phyloP scores from a whole-genome alignment of 768 basidiomycete genomes.

The Cubamyces lactineus region DNA sequence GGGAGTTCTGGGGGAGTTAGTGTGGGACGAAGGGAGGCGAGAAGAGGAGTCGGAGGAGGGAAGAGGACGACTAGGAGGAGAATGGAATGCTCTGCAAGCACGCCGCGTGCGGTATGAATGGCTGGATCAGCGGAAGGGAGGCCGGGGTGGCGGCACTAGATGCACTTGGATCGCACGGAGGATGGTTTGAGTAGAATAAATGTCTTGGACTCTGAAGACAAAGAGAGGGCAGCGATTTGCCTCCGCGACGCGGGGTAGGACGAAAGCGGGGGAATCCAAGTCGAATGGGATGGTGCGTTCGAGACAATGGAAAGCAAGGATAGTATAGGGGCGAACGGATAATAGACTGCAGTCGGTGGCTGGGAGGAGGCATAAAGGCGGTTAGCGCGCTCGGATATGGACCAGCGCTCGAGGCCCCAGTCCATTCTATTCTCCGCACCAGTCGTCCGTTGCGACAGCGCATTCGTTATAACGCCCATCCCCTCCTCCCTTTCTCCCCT shows the following conservation, averaged over 20 bases:
- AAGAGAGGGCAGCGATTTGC: not conserved
- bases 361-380: conserved; percentile 11
- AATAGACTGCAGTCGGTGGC: conserved; percentile 3
- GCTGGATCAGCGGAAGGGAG: not conserved
- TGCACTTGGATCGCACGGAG: conserved; percentile 14
- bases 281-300: no score
- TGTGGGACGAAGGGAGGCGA: conserved; percentile 6
- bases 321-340: not conserved
- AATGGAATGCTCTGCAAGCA: conserved; percentile 28
- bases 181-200: no score
- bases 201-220: not conserved
- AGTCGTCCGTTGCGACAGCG: conserved; percentile 6
- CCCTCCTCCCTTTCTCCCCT: not conserved
- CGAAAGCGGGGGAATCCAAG: no score
- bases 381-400: not conserved
- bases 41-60: conserved; percentile 11
- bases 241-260: conserved; percentile 3
- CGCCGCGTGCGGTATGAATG: conserved; percentile 17
- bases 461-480: not conserved
- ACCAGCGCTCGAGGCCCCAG: conserved; percentile 2
- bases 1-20: not conserved
- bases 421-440: not conserved
- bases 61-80: conserved; percentile 23
- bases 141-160: not conserved
- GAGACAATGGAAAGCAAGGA: conserved; percentile 8